These are phyloP conservation scores for Alternaria longipes DNA, from an alignment of 2,329 filamentous ascomycete species.

Conservation along the genomic window DNA sequence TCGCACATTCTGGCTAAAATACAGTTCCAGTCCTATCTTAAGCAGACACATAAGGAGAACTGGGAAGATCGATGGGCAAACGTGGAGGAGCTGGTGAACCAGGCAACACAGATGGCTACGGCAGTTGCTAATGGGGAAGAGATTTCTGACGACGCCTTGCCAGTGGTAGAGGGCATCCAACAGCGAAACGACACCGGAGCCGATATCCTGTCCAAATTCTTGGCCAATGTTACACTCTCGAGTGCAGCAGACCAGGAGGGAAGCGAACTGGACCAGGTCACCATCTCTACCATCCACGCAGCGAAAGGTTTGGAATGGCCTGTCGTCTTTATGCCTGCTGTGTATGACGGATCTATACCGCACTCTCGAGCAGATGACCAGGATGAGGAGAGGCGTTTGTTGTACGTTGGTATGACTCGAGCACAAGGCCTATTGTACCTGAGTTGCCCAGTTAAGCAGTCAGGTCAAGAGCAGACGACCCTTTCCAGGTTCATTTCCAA, in stretches of 20 bases:
- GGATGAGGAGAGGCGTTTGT: constrained; percentile 84
- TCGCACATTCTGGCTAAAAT: constrained; percentile 70
- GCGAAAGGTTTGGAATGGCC: constrained; percentile 98
- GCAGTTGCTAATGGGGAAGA: constrained; percentile 53
- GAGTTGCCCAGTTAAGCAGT: constrained; percentile 77
- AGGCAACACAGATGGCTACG: constrained; percentile 75
- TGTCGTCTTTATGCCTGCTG: constrained; percentile 88
- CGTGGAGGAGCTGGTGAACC: constrained; percentile 83
- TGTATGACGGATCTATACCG: constrained; percentile 89
- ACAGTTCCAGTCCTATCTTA: constrained; percentile 76
- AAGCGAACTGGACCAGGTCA: constrained; percentile 71
- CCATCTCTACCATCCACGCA: constrained; percentile 94
- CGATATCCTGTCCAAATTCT: constrained; percentile 77
- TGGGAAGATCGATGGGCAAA: constrained; percentile 82
- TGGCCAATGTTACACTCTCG: constrained; percentile 90
- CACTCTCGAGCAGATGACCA: constrained; percentile 85
- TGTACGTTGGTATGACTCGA: constrained; percentile 97
- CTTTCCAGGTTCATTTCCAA: constrained; percentile 77
- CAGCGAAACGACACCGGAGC: constrained; percentile 66
- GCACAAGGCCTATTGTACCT: constrained; percentile 87
- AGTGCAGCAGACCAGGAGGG: constrained; percentile 69
- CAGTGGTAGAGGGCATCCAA: constrained; percentile 74
- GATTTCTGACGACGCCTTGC: constrained; percentile 61
- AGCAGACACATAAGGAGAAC: constrained; percentile 71
- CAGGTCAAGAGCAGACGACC: constrained; percentile 68